Conservation (phyloP, 2,329 filamentous ascomycete genomes). For the Aspergillus sp. region DNA sequence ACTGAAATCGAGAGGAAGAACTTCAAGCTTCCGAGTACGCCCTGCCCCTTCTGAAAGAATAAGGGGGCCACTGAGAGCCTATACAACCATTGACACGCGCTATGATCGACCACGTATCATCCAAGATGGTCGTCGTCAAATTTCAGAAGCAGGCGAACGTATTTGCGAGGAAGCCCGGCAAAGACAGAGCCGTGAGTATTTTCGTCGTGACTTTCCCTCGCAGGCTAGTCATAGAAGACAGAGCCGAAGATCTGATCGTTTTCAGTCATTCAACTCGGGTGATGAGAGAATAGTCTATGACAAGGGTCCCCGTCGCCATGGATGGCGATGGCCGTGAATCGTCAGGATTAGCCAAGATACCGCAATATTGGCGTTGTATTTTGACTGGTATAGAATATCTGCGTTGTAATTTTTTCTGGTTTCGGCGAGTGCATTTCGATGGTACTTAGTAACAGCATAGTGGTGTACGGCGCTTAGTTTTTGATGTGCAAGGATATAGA, state of each 20-base stretch:
- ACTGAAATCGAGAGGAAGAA: slow-evolving; percentile 1
- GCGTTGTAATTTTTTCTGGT: too few relatives aligned
- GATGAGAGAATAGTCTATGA: slow-evolving; percentile 1
- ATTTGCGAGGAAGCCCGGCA: slow-evolving; percentile 11
- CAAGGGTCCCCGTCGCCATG: not conserved
- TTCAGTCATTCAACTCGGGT: slow-evolving; percentile 1
- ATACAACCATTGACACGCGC: not conserved
- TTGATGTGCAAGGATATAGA: too few relatives aligned
- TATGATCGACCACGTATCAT: slow-evolving; percentile 16
- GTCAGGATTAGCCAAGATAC: too few relatives aligned
- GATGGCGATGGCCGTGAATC: not conserved
- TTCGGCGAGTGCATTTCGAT: too few relatives aligned
- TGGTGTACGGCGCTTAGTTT: too few relatives aligned
- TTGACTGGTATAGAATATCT: too few relatives aligned
- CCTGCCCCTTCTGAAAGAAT: slow-evolving; percentile 1
- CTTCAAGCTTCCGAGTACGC: not conserved
- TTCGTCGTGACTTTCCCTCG: slow-evolving; percentile 4
- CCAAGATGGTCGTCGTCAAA: slow-evolving; percentile 18
- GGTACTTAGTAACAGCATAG: too few relatives aligned
- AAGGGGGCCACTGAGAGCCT: slow-evolving; percentile 1
- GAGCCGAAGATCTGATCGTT: slow-evolving; percentile 4
- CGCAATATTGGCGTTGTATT: too few relatives aligned
- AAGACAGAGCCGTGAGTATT: slow-evolving; percentile 6
- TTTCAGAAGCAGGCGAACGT: slow-evolving; percentile 13
- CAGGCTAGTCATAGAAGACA: slow-evolving; percentile 2